These are phyloP conservation scores for Podospora pseudocomata DNA, from an alignment of 495 filamentous ascomycete species.

Conservation along the genomic window DNA sequence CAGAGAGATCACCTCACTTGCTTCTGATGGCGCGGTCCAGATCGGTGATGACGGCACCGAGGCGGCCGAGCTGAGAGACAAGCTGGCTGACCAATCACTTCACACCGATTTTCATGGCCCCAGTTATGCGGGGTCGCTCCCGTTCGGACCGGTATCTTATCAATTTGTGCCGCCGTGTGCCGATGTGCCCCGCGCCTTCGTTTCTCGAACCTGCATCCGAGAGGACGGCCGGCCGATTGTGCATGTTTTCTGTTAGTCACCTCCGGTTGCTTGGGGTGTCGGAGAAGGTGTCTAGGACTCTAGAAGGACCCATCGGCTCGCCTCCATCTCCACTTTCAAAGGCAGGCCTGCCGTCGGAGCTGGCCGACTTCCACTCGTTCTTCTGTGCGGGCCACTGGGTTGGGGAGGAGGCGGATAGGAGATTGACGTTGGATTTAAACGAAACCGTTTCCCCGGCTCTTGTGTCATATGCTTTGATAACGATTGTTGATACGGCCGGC, in stretches of 20 bases:
- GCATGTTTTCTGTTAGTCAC: not conserved
- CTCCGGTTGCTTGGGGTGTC: not conserved
- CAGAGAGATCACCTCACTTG: not conserved
- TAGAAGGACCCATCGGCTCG: not conserved
- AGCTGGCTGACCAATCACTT: constrained; percentile 5
- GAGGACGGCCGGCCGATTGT: constrained; percentile 1
- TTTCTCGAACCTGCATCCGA: not conserved
- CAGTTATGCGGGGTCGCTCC: constrained; percentile 2
- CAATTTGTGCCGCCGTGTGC: not conserved
- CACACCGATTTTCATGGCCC: constrained; percentile 7
- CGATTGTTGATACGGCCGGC: not conserved
- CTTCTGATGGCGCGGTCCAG: constrained; percentile 17
- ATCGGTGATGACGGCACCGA: constrained; percentile 25
- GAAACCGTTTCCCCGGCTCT: not conserved
- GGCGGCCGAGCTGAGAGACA: not conserved
- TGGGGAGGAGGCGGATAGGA: not conserved
- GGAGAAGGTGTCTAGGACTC: not conserved
- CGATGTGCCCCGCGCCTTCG: not conserved
- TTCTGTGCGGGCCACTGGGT: not conserved
- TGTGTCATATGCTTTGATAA: constrained; percentile 4
- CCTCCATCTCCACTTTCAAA: not conserved
- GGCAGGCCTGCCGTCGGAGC: constrained; percentile 17
- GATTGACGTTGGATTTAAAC: constrained; percentile 1
- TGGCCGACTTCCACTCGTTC: constrained; percentile 22
- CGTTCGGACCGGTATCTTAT: constrained; percentile 8